Percentiles rank a stretch among this genome's conserved stretches.
Evolutionary conservation across 805 yeast genomes (phyloP).

Genomic region (Pichia membranifaciens): DNA sequence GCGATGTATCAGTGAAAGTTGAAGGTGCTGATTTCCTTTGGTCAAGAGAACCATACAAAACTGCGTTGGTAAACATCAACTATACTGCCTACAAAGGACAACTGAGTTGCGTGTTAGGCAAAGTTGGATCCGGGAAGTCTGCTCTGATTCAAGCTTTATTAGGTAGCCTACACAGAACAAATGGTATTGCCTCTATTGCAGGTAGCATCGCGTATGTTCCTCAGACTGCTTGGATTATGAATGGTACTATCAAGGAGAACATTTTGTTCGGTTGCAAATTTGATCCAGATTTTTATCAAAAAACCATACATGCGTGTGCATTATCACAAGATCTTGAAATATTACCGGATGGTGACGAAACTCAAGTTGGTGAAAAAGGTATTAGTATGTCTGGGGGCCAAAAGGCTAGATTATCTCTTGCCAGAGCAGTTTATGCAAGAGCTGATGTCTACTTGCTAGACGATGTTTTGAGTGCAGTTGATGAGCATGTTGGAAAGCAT

Average conservation of each 20-base stretch:
- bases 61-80: constrained; percentile 44
- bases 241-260: constrained; percentile 87
- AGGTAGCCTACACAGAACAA: constrained; percentile 41
- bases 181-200: constrained; percentile 31
- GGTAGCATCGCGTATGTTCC: constrained; percentile 57
- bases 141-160: constrained; percentile 48
- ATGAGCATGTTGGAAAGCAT: constrained; percentile 92
- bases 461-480: constrained; percentile 94
- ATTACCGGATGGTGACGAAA: constrained; percentile 83
- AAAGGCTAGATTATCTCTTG: constrained; percentile 89
- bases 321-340: constrained; percentile 69
- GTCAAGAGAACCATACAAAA: constrained; percentile 66
- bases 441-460: constrained; percentile 89
- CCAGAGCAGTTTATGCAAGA: constrained; percentile 92
- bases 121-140: constrained; percentile 66
- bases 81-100: constrained; percentile 48
- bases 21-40: constrained; percentile 70
- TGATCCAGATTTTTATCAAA: constrained; percentile 75
- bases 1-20: constrained; percentile 62
- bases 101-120: constrained; percentile 56
- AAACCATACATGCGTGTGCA: constrained; percentile 85
- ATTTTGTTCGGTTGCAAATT: constrained; percentile 82
- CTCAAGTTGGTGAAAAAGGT: constrained; percentile 96
- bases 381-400: constrained; percentile 96
- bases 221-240: constrained; percentile 92